Conservation (phyloP, 106 monocot genomes). For the Apostasia shenzhenica region DNA sequence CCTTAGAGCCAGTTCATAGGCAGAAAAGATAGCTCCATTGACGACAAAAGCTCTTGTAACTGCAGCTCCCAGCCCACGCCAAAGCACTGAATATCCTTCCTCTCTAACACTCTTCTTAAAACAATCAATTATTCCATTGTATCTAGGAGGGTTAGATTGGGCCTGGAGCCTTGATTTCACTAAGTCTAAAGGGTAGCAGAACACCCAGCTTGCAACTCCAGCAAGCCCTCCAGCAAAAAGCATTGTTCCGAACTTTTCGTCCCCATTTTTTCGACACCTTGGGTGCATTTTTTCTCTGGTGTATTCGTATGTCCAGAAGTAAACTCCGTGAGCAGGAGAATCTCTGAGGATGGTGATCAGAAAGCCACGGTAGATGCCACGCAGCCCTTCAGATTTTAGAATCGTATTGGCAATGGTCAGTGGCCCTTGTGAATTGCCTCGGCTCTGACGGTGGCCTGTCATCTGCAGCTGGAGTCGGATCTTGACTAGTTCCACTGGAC, state of each 20-base stretch:
- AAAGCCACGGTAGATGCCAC: constrained; percentile 75
- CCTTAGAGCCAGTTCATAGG: constrained; percentile 75
- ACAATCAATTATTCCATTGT: constrained; percentile 80
- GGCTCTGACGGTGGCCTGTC: neutral
- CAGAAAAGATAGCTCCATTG: constrained; percentile 90
- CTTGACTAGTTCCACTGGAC: constrained; percentile 88
- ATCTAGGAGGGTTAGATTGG: constrained; percentile 32
- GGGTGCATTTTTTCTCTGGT: constrained; percentile 61
- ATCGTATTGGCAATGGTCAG: constrained; percentile 51
- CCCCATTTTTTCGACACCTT: constrained; percentile 52
- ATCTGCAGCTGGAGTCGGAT: constrained; percentile 70
- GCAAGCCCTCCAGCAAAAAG: constrained; percentile 80
- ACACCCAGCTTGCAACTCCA: constrained; percentile 84
- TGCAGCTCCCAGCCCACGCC: constrained; percentile 86
- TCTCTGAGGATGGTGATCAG: constrained; percentile 68
- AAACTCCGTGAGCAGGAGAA: constrained; percentile 81
- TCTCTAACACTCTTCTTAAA: constrained; percentile 67
- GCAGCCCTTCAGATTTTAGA: constrained; percentile 46
- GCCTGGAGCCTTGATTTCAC: constrained; percentile 88
- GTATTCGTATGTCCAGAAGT: constrained; percentile 83
- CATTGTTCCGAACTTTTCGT: constrained; percentile 74
- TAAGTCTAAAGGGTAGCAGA: constrained; percentile 87
- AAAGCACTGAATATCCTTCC: constrained; percentile 73
- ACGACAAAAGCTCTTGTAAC: constrained; percentile 81
- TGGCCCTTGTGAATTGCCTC: constrained; percentile 31